A percentile compares a stretch with the other conserved stretches of the same genome.
phyloP scores from a whole-genome alignment of 805 yeast species.

The Teunomyces panamensis region DNA sequence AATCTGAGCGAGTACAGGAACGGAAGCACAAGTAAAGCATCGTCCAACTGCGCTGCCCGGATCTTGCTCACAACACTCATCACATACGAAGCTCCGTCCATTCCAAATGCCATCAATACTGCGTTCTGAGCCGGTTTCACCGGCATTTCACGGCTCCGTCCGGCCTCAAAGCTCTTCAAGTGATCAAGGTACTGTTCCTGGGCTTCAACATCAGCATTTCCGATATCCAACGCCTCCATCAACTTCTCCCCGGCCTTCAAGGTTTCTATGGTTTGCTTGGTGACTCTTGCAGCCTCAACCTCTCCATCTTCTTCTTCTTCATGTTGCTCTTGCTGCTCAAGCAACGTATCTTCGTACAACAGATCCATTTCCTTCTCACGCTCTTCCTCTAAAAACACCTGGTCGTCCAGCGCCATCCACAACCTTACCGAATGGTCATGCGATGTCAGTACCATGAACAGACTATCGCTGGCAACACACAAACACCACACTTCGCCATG shows the following conservation, averaged over 20 bases:
- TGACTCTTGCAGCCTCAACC: slow-evolving; percentile 63
- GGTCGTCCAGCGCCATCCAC: slow-evolving; percentile 94
- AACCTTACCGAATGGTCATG: slow-evolving; percentile 92
- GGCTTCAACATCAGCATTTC: slow-evolving; percentile 64
- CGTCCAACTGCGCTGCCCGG: slow-evolving; percentile 84
- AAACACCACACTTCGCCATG: slow-evolving; percentile 93
- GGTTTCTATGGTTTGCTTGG: slow-evolving; percentile 84
- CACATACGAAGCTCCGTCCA: slow-evolving; percentile 75
- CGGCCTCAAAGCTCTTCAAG: slow-evolving; percentile 33
- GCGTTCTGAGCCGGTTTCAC: slow-evolving; percentile 63
- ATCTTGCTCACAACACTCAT: slow-evolving; percentile 68
- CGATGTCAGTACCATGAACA: slow-evolving; percentile 73
- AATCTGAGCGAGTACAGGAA: slow-evolving; percentile 76
- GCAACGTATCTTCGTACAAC: slow-evolving; percentile 75
- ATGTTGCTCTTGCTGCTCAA: slow-evolving; percentile 66
- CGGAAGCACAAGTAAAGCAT: slow-evolving; percentile 87
- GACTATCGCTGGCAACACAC: slow-evolving; percentile 71
- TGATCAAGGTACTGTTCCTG: slow-evolving; percentile 48
- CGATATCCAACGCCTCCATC: slow-evolving; percentile 88
- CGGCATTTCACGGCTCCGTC: slow-evolving; percentile 49
- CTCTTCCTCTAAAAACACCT: slow-evolving; percentile 96
- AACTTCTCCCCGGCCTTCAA: slow-evolving; percentile 91
- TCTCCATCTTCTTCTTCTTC: slow-evolving; percentile 24
- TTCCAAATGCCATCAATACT: slow-evolving; percentile 67
- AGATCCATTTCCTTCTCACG: slow-evolving; percentile 95